phyloP scores from a whole-genome alignment of 345 rosid species.

The Salix viminalis region DNA sequence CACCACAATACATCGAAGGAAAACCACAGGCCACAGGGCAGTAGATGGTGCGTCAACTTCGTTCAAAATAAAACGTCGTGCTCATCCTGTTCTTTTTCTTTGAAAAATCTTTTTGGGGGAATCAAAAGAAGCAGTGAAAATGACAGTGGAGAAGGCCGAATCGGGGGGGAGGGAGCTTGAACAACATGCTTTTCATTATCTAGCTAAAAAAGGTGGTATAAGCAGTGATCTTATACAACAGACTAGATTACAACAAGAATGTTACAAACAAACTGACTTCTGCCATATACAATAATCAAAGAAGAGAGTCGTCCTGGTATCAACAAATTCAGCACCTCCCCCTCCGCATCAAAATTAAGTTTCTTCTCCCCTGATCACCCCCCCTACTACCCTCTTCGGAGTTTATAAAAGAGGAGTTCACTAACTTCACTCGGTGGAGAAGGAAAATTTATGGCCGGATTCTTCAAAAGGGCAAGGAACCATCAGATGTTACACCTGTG shows the following conservation, averaged over 20 bases:
- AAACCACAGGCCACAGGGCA: too few species aligned
- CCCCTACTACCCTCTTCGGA: background rate
- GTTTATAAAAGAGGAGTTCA: background rate
- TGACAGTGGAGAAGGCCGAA: background rate
- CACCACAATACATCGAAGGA: too few species aligned
- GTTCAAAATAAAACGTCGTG: too few species aligned
- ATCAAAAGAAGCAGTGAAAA: background rate
- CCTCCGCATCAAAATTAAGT: background rate
- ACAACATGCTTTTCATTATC: conserved; percentile 3
- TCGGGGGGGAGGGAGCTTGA: background rate
- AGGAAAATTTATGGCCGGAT: background rate
- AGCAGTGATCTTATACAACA: conserved; percentile 17
- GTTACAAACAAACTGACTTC: conserved; percentile 12
- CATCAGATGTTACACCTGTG: background rate
- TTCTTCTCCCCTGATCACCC: background rate
- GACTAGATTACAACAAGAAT: conserved; percentile 22
- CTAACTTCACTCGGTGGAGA: background rate
- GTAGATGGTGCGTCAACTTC: background rate
- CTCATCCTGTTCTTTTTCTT: background rate
- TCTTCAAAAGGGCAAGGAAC: background rate
- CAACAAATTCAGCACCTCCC: conserved; percentile 1
- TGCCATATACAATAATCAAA: conserved; percentile 28
- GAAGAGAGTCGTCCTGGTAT: conserved; percentile 12
- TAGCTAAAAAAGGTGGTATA: background rate
- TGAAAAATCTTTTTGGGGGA: too few species aligned